Evolutionary conservation across 2,329 filamentous ascomycete species (phyloP).

Genomic region (Ophiostoma tasmaniense): DNA sequence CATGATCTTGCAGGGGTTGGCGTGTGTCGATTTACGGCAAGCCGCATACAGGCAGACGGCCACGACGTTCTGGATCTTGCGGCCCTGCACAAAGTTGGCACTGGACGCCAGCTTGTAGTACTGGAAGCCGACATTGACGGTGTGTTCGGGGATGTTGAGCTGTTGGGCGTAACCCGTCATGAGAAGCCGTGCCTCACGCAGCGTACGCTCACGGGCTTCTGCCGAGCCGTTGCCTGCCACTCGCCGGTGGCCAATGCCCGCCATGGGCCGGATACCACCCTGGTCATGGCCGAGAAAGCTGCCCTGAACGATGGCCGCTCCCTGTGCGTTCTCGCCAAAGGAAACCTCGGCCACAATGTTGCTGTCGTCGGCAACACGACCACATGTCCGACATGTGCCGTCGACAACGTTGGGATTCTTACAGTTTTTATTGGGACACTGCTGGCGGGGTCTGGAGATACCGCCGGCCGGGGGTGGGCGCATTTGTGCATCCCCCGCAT

Average conservation of each 20-base stretch:
- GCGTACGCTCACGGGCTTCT: constrained; percentile 51
- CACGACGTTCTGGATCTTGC: constrained; percentile 73
- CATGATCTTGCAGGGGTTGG: constrained; percentile 70
- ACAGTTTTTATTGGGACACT: constrained; percentile 53
- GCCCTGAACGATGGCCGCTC: constrained; percentile 84
- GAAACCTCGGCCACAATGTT: constrained; percentile 89
- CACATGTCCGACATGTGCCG: constrained; percentile 73
- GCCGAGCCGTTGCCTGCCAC: constrained; percentile 46
- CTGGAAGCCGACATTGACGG: constrained; percentile 58
- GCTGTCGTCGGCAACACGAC: constrained; percentile 72
- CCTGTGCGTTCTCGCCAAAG: constrained; percentile 79
- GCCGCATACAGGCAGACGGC: constrained; percentile 89
- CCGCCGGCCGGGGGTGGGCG: constrained; percentile 6
- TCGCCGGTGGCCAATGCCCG: constrained; percentile 50
- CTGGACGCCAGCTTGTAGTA: constrained; percentile 69
- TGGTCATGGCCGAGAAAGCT: constrained; percentile 81
- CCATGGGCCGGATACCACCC: constrained; percentile 62
- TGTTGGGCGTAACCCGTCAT: constrained; percentile 55
- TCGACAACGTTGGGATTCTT: constrained; percentile 54
- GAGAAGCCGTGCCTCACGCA: constrained; percentile 48
- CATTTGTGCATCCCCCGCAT: background rate
- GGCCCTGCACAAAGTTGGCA: constrained; percentile 75
- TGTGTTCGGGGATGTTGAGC: constrained; percentile 51
- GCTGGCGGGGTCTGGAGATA: constrained; percentile 25
- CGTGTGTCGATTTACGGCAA: constrained; percentile 58